phyloP scores from a whole-genome alignment of 148 eudicot genomes.

The Cornus kousa region DNA sequence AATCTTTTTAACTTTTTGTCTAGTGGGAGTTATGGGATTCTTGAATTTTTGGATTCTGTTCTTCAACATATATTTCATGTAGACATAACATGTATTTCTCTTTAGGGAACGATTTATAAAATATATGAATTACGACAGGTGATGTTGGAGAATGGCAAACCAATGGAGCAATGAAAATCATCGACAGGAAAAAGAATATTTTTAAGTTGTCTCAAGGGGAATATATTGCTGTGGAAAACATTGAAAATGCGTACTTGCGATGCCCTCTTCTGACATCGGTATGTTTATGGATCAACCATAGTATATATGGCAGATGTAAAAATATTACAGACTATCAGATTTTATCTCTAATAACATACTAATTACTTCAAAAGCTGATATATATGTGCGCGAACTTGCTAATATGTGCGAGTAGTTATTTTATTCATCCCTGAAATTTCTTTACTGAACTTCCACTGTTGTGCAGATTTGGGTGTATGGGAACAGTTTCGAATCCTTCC shows the following conservation, averaged over 20 bases:
- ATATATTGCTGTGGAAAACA: constrained; percentile 88
- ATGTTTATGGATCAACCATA: constrained; percentile 11
- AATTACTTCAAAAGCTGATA: neutral
- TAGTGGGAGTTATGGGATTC: neutral
- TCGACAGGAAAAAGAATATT: constrained; percentile 94
- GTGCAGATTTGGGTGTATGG: constrained; percentile 92
- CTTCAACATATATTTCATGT: neutral
- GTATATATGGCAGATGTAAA: neutral
- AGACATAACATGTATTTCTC: neutral
- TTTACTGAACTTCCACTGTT: constrained; percentile 5
- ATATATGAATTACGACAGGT: constrained; percentile 40
- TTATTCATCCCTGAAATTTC: neutral
- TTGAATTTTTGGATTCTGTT: neutral
- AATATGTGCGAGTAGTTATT: neutral
- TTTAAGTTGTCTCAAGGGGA: constrained; percentile 98
- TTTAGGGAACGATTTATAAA: neutral
- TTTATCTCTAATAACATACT: neutral
- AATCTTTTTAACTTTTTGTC: neutral
- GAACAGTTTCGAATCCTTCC: constrained; percentile 90
- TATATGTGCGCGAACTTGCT: neutral
- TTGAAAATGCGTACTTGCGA: constrained; percentile 70
- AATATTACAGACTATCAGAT: neutral
- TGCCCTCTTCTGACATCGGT: constrained; percentile 82
- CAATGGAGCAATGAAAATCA: constrained; percentile 83
- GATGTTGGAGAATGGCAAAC: constrained; percentile 98